Percentiles rank a stretch among this genome's conserved stretches.
Conservation (phyloP, 257 asterid genomes). For the Solanum gandarillasii region DNA sequence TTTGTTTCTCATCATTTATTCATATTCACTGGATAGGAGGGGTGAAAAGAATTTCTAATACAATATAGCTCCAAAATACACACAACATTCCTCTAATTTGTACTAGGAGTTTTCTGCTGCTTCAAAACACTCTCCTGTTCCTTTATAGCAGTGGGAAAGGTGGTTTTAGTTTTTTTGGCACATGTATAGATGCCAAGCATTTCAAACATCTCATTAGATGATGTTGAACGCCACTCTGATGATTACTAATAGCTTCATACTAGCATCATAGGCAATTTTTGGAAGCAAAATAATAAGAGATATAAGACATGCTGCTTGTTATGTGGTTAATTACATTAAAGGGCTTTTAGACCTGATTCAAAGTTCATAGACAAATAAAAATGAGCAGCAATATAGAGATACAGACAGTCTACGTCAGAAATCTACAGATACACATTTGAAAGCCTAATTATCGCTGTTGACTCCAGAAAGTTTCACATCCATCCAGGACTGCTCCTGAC, state of each 20-base stretch:
- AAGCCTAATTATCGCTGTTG: neutral
- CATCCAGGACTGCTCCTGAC: neutral
- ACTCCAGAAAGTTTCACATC: neutral
- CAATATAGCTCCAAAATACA: neutral
- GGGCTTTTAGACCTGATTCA: neutral
- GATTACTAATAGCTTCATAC: neutral
- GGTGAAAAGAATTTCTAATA: neutral
- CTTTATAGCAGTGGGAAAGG: neutral
- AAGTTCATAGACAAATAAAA: neutral
- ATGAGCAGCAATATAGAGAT: neutral
- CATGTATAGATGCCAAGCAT: neutral
- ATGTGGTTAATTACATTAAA: neutral
- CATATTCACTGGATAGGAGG: neutral
- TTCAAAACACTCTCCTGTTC: neutral
- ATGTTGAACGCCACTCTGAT: neutral
- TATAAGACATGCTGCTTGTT: neutral
- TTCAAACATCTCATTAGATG: neutral
- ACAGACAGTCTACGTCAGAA: neutral
- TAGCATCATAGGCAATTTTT: neutral
- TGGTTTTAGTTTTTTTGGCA: neutral
- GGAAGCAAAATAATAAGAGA: neutral
- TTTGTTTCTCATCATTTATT: neutral
- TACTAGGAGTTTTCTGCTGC: neutral
- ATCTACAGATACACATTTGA: neutral
- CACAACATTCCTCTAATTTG: neutral